Evolutionary conservation across 1,284 basidiomycete species (phyloP).

Genomic region (Rhodotorula sp.): DNA sequence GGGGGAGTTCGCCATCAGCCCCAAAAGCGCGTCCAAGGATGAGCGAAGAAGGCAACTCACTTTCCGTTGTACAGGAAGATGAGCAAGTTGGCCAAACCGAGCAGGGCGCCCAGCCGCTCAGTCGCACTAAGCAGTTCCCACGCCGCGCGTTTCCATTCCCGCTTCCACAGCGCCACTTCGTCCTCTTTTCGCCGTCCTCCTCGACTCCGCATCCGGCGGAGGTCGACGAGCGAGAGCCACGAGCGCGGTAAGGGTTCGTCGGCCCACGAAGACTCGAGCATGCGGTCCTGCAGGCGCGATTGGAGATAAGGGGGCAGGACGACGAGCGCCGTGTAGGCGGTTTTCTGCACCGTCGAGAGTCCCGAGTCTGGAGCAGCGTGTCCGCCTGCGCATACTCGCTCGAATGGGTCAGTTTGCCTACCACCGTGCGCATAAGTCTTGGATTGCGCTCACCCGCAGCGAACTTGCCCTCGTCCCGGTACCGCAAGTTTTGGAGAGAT

Average conservation of each 20-base stretch:
- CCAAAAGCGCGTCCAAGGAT: no score
- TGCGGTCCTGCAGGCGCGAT: constrained; percentile 35
- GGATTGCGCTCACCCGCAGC: background rate
- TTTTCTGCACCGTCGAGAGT: constrained; percentile 24
- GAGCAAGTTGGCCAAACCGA: constrained; percentile 70
- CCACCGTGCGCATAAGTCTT: no score
- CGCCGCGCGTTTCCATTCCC: constrained; percentile 56
- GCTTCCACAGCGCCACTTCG: constrained; percentile 41
- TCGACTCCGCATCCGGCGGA: constrained; percentile 39
- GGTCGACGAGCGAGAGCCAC: constrained; percentile 31
- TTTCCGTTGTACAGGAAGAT: constrained; percentile 82
- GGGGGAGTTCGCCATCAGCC: background rate
- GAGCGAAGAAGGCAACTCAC: constrained; percentile 53
- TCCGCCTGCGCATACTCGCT: background rate
- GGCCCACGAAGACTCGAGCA: constrained; percentile 42
- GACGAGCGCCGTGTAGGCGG: constrained; percentile 32
- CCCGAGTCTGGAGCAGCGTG: constrained; percentile 16
- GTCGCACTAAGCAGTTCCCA: constrained; percentile 70
- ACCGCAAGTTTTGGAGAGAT: constrained; percentile 76
- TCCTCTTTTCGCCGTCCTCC: constrained; percentile 41
- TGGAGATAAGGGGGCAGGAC: constrained; percentile 41
- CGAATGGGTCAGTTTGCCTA: background rate
- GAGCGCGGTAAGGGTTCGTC: constrained; percentile 40
- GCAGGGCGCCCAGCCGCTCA: constrained; percentile 64
- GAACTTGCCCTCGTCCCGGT: constrained; percentile 50